Conservation (phyloP, 1,139 yeast species). For the Saccharomycopsis hybrid region DNA sequence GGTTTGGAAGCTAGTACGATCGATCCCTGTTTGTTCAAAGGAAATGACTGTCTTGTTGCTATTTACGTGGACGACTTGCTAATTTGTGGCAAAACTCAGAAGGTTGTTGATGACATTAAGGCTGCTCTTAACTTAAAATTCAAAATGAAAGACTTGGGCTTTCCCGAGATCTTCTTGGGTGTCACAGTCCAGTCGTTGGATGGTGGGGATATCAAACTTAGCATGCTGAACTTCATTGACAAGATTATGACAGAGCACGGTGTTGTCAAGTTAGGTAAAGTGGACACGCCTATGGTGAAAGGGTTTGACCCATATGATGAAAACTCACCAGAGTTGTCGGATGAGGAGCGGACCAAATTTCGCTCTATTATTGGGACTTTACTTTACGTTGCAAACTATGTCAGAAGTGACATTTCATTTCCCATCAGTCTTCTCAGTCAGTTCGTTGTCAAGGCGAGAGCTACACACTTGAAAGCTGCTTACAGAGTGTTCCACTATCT, state of each 20-base stretch:
- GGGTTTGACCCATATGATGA: too few species aligned
- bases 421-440: background rate
- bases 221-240: too few species aligned
- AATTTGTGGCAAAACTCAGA: background rate
- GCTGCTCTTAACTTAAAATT: too few species aligned
- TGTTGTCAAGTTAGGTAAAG: too few species aligned
- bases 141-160: background rate
- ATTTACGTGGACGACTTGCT: conserved; percentile 8
- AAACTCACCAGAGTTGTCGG: background rate
- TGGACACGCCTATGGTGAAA: too few species aligned
- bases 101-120: background rate
- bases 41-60: background rate
- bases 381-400: background rate
- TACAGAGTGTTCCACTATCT: background rate
- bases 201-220: background rate
- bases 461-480: conserved; percentile 1
- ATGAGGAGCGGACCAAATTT: background rate
- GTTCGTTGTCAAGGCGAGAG: background rate
- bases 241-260: too few species aligned
- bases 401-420: background rate
- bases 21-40: conserved; percentile 5
- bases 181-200: background rate
- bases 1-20: background rate
- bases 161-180: background rate
- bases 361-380: background rate